phyloP scores from a whole-genome alignment of 164 flowering plant genomes.

The Nymphaea colorata region DNA sequence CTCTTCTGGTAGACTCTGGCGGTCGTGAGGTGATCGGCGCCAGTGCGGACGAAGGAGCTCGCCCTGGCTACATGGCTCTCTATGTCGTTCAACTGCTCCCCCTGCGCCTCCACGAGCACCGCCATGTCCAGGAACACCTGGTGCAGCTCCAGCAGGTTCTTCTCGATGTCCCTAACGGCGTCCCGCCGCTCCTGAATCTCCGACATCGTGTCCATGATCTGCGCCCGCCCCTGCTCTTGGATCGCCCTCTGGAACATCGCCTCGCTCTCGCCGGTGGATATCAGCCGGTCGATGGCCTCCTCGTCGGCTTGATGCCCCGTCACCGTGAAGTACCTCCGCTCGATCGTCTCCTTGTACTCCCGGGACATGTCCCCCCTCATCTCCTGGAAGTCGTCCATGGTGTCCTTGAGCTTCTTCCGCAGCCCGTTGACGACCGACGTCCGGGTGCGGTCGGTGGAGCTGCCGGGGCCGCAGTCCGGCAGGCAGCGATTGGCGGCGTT shows the following conservation, averaged over 20 bases:
- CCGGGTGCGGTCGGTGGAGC: constrained; percentile 26
- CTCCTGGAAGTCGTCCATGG: constrained; percentile 16
- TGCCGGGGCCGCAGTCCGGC: constrained; percentile 26
- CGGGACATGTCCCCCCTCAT: constrained; percentile 10
- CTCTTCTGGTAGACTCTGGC: constrained; percentile 26
- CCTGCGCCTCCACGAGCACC: constrained; percentile 21
- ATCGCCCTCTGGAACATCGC: constrained; percentile 20
- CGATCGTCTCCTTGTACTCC: constrained; percentile 23
- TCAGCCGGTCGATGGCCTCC: constrained; percentile 13
- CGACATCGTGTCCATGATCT: constrained; percentile 18
- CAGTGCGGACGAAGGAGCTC: constrained; percentile 20
- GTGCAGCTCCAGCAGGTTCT: constrained; percentile 18
- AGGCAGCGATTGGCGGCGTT: constrained; percentile 24
- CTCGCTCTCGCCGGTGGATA: constrained; percentile 24
- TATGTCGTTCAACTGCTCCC: constrained; percentile 28
- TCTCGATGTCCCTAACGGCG: constrained; percentile 27
- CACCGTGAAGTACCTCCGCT: constrained; percentile 18
- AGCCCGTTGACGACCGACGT: constrained; percentile 20
- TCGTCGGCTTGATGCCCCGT: constrained; percentile 24
- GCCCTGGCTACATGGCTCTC: constrained; percentile 28
- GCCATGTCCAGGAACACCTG: constrained; percentile 32
- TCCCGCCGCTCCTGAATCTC: constrained; percentile 32
- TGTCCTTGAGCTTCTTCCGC: constrained; percentile 17
- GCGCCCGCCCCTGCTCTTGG: constrained; percentile 22
- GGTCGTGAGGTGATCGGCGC: constrained; percentile 16